Conservation (phyloP, 257 asterid genomes). For the Ehretia macrophylla region DNA sequence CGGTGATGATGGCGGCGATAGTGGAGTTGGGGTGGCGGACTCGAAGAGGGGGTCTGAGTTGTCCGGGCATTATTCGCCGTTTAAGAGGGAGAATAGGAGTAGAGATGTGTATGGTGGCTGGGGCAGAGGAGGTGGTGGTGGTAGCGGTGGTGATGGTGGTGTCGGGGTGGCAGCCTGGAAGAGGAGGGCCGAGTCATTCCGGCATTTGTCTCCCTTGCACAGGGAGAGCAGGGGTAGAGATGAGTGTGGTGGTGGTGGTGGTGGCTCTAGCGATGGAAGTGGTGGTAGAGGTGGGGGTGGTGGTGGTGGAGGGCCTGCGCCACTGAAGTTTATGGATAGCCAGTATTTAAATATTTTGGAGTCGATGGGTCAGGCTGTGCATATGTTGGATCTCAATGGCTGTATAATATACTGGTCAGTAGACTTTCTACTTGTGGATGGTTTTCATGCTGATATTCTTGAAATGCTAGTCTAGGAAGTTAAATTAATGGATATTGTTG, state of each 20-base stretch:
- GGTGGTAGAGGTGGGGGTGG: neutral
- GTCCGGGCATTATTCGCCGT: constrained; percentile 54
- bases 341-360: constrained; percentile 82
- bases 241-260: neutral
- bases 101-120: constrained; percentile 20
- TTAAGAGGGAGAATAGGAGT: constrained; percentile 59
- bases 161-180: neutral
- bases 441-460: neutral
- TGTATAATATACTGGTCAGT: constrained; percentile 84
- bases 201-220: no score
- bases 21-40: constrained; percentile 18
- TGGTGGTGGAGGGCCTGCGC: constrained; percentile 31
- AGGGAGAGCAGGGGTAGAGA: no score
- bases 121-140: no score
- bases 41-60: constrained; percentile 63
- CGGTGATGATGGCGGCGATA: constrained; percentile 1
- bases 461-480: neutral
- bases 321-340: constrained; percentile 59
- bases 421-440: no score
- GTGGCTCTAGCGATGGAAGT: neutral
- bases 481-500: no score
- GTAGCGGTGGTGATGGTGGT: constrained; percentile 15
- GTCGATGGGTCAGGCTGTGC: constrained; percentile 87
- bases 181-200: neutral
- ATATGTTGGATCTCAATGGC: constrained; percentile 51